Base-by-base conservation (phyloP, 768 basidiomycete species). In the Clitopilus passeckerianus region DNA sequence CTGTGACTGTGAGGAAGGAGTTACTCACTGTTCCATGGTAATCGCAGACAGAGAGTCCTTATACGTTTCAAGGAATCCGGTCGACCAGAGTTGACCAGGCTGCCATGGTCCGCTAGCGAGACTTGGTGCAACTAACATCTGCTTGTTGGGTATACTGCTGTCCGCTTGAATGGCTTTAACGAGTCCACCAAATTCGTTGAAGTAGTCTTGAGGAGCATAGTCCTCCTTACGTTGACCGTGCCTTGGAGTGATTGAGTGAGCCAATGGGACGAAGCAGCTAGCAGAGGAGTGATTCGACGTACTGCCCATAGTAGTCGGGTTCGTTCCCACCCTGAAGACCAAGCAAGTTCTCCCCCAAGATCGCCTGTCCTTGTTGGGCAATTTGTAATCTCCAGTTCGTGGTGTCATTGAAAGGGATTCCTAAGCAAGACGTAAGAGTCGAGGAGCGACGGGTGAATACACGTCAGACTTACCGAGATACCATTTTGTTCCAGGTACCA, bases 251-350 rank as follows among this genome's bases (percentile, higher is more conserved):
- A n/a, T 15, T 41, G 10, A 5, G 37, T 7, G 34, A 53, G 23
- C 35, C 0, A 33, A 15, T 3, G 30, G 12, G 23, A 15, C 22
- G 30, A n/a, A 61, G 68, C 1, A 59, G 16, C 59, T 23, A 41
- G 33, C 5, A 23, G 5, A 14, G 56, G 30, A 5, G 15, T 0
- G 33, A 1, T 15, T n/a, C n/a, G 34, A 10, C 70, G 8, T 71
- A 77, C 68, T 65, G 60, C 9, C 77, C 71, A 63, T 87, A 93
- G 62, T 91, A 80, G 74, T 93, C 90, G 14, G 90, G 90, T 71
- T 92, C 90, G 67, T 92, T 91, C 1, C 86, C 89, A 1, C 84
- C 81, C 67, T 90, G 86, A 9, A 89, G 70, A 0, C 86, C 90
- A 16, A 87, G 68, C n/a, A 92, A 72, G 61, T 83, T 77, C 53